Evolutionary conservation across 305 asterid species (phyloP).

Genomic region (Striga hermonthica): DNA sequence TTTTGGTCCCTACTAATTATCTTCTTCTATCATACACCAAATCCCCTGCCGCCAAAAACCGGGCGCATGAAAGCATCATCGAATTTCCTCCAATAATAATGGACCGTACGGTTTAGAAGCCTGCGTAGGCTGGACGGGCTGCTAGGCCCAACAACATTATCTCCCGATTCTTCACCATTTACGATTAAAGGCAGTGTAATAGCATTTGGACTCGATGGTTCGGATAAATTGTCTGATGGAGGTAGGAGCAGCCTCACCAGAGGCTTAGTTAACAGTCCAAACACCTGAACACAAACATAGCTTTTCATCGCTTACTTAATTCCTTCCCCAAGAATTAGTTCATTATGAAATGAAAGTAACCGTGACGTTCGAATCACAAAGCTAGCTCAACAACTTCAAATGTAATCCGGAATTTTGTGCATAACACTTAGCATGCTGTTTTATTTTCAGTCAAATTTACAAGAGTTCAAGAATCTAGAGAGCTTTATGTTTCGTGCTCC

Average conservation of each 20-base stretch:
- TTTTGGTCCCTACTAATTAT: no score
- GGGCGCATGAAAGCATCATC: slow-evolving; percentile 64
- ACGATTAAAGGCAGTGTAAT: slow-evolving; percentile 39
- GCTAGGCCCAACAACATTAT: slow-evolving; percentile 12
- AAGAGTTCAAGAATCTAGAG: no score
- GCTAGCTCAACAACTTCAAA: no score
- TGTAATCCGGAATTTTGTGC: no score
- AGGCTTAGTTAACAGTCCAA: slow-evolving; percentile 63
- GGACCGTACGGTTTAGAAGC: slow-evolving; percentile 46
- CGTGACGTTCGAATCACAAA: no score
- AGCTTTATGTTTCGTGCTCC: no score
- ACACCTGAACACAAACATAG: slow-evolving; percentile 37
- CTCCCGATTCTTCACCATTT: slow-evolving; percentile 28
- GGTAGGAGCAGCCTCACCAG: slow-evolving; percentile 49
- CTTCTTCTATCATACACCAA: not conserved
- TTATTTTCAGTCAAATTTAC: no score
- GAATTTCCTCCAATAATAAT: slow-evolving; percentile 59
- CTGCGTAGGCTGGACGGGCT: slow-evolving; percentile 38
- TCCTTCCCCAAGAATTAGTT: no score
- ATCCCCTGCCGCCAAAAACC: slow-evolving; percentile 43
- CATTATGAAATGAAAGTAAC: no score
- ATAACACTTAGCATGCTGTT: no score
- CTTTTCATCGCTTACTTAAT: no score
- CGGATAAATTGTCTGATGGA: slow-evolving; percentile 31
- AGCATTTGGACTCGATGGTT: slow-evolving; percentile 38